These are phyloP conservation scores for Silene vulgaris DNA, from an alignment of 179 eudicot species.

Conservation along the genomic window DNA sequence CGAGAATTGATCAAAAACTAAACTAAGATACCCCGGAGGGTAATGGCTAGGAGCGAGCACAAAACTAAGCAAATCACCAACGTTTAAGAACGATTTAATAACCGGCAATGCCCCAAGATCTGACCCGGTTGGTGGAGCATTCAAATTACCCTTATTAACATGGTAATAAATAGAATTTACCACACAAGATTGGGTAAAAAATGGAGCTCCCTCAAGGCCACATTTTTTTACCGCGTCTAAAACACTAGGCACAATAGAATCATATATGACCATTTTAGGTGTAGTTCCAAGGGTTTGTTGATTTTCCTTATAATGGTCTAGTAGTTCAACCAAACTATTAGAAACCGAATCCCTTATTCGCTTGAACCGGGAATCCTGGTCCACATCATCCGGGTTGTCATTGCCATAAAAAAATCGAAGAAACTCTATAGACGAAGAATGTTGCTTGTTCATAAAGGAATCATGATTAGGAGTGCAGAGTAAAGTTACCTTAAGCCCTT, in stretches of 20 bases:
- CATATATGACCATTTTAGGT: slow-evolving; percentile 28
- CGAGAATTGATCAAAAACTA: background rate
- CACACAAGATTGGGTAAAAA: slow-evolving; percentile 32
- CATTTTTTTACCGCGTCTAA: slow-evolving; percentile 22
- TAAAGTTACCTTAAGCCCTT: slow-evolving; percentile 27
- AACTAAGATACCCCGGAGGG: background rate
- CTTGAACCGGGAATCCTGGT: background rate
- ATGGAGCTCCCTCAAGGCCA: slow-evolving; percentile 26
- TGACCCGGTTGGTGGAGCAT: slow-evolving; percentile 2
- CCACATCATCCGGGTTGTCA: background rate
- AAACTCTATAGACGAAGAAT: slow-evolving; percentile 6
- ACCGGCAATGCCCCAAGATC: background rate
- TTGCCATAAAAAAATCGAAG: slow-evolving; percentile 21
- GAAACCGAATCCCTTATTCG: background rate
- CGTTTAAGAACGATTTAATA: background rate
- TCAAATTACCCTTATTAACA: slow-evolving; percentile 16
- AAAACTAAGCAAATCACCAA: slow-evolving; percentile 6
- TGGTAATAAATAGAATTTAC: slow-evolving; percentile 27
- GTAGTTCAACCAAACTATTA: slow-evolving; percentile 4
- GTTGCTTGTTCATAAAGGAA: background rate
- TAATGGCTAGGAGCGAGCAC: background rate
- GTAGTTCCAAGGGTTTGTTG: slow-evolving; percentile 1
- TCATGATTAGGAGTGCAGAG: slow-evolving; percentile 3
- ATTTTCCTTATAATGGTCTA: slow-evolving; percentile 22
- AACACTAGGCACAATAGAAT: slow-evolving; percentile 23